Evolutionary conservation across 495 filamentous ascomycete genomes (phyloP).

Genomic region (Antarctomyces pellizariae): DNA sequence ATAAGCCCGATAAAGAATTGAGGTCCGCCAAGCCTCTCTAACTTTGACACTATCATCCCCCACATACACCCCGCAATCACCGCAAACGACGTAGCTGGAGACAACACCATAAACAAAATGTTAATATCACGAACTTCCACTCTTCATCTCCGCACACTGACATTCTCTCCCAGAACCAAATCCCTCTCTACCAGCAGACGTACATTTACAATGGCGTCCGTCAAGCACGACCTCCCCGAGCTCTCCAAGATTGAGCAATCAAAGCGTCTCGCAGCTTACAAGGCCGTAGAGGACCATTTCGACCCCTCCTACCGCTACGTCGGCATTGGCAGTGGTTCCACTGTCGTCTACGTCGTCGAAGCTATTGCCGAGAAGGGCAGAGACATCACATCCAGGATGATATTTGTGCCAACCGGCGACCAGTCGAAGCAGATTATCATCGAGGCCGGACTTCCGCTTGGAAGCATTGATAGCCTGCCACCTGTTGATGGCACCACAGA

Average conservation of each 20-base stretch:
- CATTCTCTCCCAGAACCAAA: too few relatives aligned
- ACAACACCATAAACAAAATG: too few relatives aligned
- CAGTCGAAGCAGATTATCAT: conserved; percentile 70
- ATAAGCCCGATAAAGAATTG: too few relatives aligned
- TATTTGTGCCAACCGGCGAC: conserved; percentile 79
- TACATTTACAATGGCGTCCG: too few relatives aligned
- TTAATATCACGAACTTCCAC: too few relatives aligned
- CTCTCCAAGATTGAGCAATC: conserved; percentile 40
- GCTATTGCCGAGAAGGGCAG: conserved; percentile 55
- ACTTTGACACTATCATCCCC: too few relatives aligned
- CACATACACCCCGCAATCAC: too few relatives aligned
- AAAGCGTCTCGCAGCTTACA: conserved; percentile 62
- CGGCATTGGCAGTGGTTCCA: conserved; percentile 85
- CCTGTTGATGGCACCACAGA: conserved; percentile 15
- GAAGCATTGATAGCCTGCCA: conserved; percentile 52
- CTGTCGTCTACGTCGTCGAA: conserved; percentile 87
- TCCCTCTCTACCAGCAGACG: too few relatives aligned
- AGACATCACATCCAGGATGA: conserved; percentile 34
- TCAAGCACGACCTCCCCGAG: conserved; percentile 38
- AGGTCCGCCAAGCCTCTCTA: too few relatives aligned
- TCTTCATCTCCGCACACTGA: too few relatives aligned
- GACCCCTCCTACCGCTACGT: conserved; percentile 43
- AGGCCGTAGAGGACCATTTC: conserved; percentile 74
- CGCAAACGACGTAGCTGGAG: too few relatives aligned
- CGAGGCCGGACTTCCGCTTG: conserved; percentile 46